Percentiles rank a stretch among this genome's conserved stretches.
phyloP scores from a whole-genome alignment of 176 grass and related monocot genomes.

The Paspalum vaginatum region DNA sequence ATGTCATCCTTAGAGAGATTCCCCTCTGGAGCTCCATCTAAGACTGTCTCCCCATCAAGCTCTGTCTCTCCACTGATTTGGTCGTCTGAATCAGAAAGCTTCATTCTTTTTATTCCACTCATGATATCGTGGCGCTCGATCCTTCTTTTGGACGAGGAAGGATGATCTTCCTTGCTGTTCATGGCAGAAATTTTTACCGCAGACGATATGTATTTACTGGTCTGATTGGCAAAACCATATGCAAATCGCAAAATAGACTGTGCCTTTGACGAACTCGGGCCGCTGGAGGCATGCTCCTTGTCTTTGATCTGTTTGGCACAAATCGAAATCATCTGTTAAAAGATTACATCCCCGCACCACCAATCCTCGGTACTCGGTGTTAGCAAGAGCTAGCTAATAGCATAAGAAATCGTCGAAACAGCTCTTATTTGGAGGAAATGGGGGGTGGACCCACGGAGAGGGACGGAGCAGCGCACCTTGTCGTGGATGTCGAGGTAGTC shows the following conservation, averaged over 20 bases:
- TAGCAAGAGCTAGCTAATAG: too few species aligned
- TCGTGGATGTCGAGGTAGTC: not conserved
- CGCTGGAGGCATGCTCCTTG: not conserved
- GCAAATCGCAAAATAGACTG: not conserved
- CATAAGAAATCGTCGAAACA: too few species aligned
- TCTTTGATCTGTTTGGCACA: not conserved
- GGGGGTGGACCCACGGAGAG: too few species aligned
- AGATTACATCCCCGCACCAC: too few species aligned
- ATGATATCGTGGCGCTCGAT: not conserved
- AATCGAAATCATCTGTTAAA: too few species aligned
- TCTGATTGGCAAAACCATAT: not conserved
- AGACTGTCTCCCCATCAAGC: not conserved
- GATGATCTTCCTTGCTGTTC: not conserved
- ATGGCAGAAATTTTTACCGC: not conserved
- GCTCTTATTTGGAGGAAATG: too few species aligned
- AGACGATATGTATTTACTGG: not conserved
- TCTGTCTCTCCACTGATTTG: not conserved
- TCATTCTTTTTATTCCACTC: constrained; percentile 16
- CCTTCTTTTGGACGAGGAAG: not conserved
- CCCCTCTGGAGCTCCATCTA: not conserved
- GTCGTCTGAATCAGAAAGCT: not conserved
- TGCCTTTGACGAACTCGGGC: not conserved
- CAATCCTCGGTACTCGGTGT: too few species aligned
- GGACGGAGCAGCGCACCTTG: not conserved
- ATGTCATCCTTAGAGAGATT: not conserved